Evolutionary conservation across 2,329 filamentous ascomycete species (phyloP), one percentile per base, ranked within the genome.

Genomic region (Dothidotthia symphoricarpi): DNA sequence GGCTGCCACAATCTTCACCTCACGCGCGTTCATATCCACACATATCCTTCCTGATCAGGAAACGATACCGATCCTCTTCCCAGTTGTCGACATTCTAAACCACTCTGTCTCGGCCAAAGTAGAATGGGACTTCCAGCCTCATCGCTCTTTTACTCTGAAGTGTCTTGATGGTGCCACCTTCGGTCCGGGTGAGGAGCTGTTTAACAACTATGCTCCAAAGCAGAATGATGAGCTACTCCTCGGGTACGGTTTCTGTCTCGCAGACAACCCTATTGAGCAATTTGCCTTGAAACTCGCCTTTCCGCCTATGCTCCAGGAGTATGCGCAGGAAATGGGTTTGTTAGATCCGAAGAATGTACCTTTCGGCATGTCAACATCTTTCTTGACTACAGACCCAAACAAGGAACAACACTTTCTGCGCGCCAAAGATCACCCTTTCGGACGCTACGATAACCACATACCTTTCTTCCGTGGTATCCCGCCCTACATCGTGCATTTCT

Each of bases 191-290:
- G 59, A 64, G 3, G 69, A 77, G 43, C 55, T 77, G 2, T 73
- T 66, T 59, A 78, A 78, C 53, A 77, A 77, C 48, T 78, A 77
- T 38, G 75, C 70, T 0, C 69, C 74, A 2, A 77, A 77, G 46
- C 63, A 69, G 5, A 78, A 77, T 34, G 73, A 75, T 44, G 74
- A 77, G 49, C 57, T 77, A 2, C 58, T 77, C 2, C 67, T 75
- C 30, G 74, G 75, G 3, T 78, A 78, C 39, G 75, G 75, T 3
- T 77, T 77, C 55, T 72, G 69, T 41, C 62, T 75, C 11, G 53
- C 57, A 5, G 47, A 70, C 28, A 77, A 76, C 26, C 70, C 70
- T 0, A 64, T 70, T 27, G 75, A 77, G 47, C 64, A 67, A 31
- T 67, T 74, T 7, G 57, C 69, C 7, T 50, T 75, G 28, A 68